Percentiles rank a stretch among this genome's conserved stretches.
These are phyloP conservation scores for Oidiodendron maius DNA, from an alignment of 495 filamentous ascomycete genomes.

Conservation along the genomic window DNA sequence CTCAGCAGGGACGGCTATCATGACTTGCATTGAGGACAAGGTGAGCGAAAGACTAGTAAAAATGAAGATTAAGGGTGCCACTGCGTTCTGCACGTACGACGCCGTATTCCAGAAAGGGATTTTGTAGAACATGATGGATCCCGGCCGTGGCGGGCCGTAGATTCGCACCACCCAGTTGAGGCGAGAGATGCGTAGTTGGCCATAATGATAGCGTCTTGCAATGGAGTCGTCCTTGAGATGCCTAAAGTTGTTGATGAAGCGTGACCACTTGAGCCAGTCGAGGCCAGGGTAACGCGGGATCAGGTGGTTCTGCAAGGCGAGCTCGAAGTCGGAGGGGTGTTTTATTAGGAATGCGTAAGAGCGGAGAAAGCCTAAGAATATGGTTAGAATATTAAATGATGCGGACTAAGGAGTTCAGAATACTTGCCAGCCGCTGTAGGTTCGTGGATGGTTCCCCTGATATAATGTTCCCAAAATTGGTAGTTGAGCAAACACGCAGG, in stretches of 20 bases:
- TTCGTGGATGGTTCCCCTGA: too few relatives aligned
- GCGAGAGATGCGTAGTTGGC: constrained; percentile 31
- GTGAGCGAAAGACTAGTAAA: constrained; percentile 26
- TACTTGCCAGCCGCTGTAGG: too few relatives aligned
- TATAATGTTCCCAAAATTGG: constrained; percentile 36
- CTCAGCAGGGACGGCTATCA: constrained; percentile 8
- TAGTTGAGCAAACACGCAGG: constrained; percentile 40
- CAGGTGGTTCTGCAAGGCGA: constrained; percentile 22
- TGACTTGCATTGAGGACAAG: constrained; percentile 29
- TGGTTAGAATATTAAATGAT: too few relatives aligned
- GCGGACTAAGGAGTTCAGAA: too few relatives aligned
- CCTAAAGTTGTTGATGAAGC: constrained; percentile 3
- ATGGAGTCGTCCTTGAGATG: constrained; percentile 5
- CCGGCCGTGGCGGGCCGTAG: constrained; percentile 6
- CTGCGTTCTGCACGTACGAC: constrained; percentile 23
- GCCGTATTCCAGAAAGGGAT: too few relatives aligned
- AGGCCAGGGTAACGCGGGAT: constrained; percentile 22
- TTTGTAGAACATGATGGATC: too few relatives aligned
- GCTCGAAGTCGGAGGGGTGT: constrained; percentile 31
- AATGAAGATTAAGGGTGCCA: constrained; percentile 26
- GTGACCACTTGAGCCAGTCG: constrained; percentile 12
- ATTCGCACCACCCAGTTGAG: constrained; percentile 25
- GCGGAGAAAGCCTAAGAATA: constrained; percentile 34
- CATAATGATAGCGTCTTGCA: constrained; percentile 30
- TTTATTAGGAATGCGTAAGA: constrained; percentile 34